Evolutionary conservation across 2,329 filamentous ascomycete genomes (phyloP).

Genomic region (Penicillium decumbens): DNA sequence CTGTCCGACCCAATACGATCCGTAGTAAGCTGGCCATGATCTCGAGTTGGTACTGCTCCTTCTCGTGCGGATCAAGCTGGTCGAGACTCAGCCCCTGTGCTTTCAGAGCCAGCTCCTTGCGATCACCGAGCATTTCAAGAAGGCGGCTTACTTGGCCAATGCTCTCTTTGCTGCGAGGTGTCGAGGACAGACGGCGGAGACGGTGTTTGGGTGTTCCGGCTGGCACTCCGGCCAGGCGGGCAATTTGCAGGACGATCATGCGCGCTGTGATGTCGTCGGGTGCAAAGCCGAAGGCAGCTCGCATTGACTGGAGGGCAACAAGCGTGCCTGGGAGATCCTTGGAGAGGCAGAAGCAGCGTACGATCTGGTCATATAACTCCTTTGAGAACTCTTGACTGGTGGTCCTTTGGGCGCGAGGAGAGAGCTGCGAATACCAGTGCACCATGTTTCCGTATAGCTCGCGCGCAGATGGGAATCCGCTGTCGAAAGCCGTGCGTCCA

Average conservation of each 20-base stretch:
- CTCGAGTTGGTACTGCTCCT: conserved; percentile 41
- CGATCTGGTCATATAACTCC: conserved; percentile 51
- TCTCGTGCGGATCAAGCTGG: conserved; percentile 36
- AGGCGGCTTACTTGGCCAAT: conserved; percentile 44
- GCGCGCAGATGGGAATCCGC: conserved; percentile 44
- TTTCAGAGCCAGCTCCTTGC: conserved; percentile 31
- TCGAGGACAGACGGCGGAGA: conserved; percentile 39
- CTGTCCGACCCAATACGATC: conserved; percentile 37
- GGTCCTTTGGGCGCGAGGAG: conserved; percentile 25
- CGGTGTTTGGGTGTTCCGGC: conserved; percentile 33
- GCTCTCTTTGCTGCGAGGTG: conserved; percentile 43
- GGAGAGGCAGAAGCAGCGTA: conserved; percentile 49
- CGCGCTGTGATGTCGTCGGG: conserved; percentile 47
- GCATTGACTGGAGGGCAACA: conserved; percentile 47
- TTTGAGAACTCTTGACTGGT: conserved; percentile 41
- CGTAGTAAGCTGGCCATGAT: conserved; percentile 41
- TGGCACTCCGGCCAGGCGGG: conserved; percentile 41
- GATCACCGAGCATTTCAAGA: conserved; percentile 42
- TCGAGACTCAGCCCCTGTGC: conserved; percentile 33
- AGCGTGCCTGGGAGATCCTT: conserved; percentile 49
- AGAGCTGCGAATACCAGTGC: conserved; percentile 39
- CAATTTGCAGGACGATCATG: conserved; percentile 48
- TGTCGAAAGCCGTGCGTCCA: conserved; percentile 44
- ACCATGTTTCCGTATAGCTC: conserved; percentile 49
- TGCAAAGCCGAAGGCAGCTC: conserved; percentile 41